Percentiles rank a stretch among this genome's conserved stretches.
These are phyloP conservation scores for Neurospora sp. DNA, from an alignment of 495 filamentous ascomycete genomes.

Conservation along the genomic window DNA sequence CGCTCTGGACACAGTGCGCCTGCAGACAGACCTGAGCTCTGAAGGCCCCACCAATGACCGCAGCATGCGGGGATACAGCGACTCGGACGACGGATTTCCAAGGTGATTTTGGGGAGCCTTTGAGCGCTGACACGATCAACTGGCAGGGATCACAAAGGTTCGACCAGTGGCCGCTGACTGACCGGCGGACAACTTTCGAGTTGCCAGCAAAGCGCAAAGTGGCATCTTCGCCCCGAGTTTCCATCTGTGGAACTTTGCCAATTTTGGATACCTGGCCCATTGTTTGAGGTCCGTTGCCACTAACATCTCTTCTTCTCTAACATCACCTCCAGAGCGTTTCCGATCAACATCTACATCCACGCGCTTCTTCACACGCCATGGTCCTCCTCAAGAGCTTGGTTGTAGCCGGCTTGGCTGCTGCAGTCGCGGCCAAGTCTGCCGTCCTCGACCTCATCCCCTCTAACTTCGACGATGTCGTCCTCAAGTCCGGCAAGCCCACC, in stretches of 20 bases:
- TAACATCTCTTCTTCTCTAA: background rate
- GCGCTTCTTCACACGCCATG: conserved; percentile 20
- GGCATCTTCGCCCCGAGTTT: conserved; percentile 18
- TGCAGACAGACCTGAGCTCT: background rate
- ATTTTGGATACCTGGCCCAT: background rate
- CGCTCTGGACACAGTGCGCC: background rate
- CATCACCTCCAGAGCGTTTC: background rate
- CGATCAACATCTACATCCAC: background rate
- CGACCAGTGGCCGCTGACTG: background rate
- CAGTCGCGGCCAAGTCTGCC: conserved; percentile 43
- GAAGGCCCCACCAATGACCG: background rate
- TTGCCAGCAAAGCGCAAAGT: conserved; percentile 17
- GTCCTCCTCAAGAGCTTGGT: conserved; percentile 45
- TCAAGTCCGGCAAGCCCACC: conserved; percentile 87
- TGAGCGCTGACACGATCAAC: background rate
- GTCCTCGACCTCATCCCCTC: conserved; percentile 78
- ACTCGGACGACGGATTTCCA: background rate
- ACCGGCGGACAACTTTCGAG: background rate
- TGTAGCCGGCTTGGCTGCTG: conserved; percentile 34
- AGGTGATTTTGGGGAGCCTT: background rate
- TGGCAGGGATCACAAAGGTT: conserved; percentile 4
- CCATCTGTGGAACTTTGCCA: background rate
- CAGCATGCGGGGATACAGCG: background rate
- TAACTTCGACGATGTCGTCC: conserved; percentile 84
- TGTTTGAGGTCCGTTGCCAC: background rate